phyloP scores from a whole-genome alignment of 371 early-diverging fungal species.

The Haplosporangium sp. region DNA sequence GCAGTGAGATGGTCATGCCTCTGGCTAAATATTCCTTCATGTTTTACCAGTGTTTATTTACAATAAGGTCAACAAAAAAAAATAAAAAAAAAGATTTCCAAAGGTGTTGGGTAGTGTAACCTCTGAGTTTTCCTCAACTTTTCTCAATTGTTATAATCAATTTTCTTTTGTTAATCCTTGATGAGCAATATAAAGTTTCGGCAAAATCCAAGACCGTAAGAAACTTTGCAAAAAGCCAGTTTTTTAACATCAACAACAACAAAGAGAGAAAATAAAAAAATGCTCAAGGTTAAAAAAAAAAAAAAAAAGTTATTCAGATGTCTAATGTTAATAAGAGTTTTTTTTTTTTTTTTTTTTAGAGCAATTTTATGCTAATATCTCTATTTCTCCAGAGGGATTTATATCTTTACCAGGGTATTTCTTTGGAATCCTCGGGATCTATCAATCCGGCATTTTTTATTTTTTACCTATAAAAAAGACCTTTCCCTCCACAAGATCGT shows the following conservation, averaged over 20 bases:
- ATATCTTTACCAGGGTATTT: not conserved
- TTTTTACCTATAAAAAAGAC: not conserved
- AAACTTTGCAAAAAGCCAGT: not conserved
- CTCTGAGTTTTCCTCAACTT: too few relatives aligned
- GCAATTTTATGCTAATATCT: not conserved
- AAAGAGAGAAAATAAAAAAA: too few relatives aligned
- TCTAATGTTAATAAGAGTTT: conserved; percentile 8
- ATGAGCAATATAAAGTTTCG: conserved; percentile 1
- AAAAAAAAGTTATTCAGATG: conserved; percentile 12
- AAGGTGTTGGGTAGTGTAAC: too few relatives aligned
- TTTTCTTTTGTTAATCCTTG: not conserved
- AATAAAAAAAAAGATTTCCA: too few relatives aligned
- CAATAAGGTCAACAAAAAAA: too few relatives aligned
- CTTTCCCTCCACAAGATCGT: not conserved
- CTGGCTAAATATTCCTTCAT: too few relatives aligned
- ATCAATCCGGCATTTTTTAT: conserved; percentile 3
- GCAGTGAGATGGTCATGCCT: too few relatives aligned
- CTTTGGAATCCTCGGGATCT: conserved; percentile 12
- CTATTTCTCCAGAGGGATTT: conserved; percentile 13
- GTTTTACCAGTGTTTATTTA: too few relatives aligned
- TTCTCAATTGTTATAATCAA: too few relatives aligned
- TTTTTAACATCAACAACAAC: not conserved
- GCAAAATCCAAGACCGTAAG: conserved; percentile 15
- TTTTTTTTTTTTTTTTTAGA: too few relatives aligned
- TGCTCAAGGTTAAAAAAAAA: conserved; percentile 1